Evolutionary conservation across 139 green algal genomes (phyloP).

Genomic region (Tetradesmus lagerheimii): DNA sequence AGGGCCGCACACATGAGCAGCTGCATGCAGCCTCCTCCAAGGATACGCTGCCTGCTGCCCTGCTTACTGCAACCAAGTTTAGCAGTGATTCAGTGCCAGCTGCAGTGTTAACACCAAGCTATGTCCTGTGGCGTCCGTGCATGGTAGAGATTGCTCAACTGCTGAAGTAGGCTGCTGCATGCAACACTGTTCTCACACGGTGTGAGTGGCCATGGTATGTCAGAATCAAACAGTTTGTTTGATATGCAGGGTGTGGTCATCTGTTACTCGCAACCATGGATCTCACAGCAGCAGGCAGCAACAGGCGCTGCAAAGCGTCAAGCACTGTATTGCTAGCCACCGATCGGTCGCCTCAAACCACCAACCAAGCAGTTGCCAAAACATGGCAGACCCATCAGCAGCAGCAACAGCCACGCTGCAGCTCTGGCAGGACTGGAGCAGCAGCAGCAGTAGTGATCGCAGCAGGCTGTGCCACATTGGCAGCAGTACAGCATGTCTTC

Average conservation of each 20-base stretch:
- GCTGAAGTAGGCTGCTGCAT: too few relatives aligned
- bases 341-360: not conserved
- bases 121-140: too few relatives aligned
- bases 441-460: not conserved
- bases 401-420: not conserved
- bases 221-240: too few relatives aligned
- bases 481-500: not conserved
- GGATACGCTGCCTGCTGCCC: too few relatives aligned
- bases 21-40: too few relatives aligned
- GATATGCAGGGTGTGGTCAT: not conserved
- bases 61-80: too few relatives aligned
- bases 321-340: not conserved
- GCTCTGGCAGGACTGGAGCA: not conserved
- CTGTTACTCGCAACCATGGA: not conserved
- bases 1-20: too few relatives aligned
- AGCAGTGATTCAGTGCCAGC: too few relatives aligned
- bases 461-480: not conserved
- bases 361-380: not conserved
- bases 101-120: too few relatives aligned
- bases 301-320: not conserved
- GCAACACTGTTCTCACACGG: too few relatives aligned
- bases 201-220: too few relatives aligned
- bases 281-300: not conserved
- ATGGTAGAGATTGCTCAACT: too few relatives aligned
- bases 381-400: not conserved